These are phyloP conservation scores for Penicillium corylophilum DNA, from an alignment of 2,329 filamentous ascomycete genomes.

Conservation along the genomic window DNA sequence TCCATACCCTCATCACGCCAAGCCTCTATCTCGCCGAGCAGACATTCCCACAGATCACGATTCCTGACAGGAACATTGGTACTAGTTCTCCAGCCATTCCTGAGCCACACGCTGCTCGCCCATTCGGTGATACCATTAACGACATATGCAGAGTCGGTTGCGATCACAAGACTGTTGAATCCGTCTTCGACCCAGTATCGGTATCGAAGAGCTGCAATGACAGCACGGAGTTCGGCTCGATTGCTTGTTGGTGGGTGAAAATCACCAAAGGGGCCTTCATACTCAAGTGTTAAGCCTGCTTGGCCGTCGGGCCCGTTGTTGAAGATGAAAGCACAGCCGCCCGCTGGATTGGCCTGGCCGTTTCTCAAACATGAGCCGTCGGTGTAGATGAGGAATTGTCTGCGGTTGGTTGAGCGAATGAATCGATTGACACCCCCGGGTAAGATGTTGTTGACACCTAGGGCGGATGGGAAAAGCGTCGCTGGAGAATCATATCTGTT, in stretches of 20 bases:
- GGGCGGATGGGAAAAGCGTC: no score
- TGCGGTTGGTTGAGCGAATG: no score
- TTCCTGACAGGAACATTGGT: conserved; percentile 46
- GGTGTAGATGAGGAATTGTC: no score
- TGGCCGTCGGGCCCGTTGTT: neutral
- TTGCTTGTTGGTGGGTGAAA: conserved; percentile 48
- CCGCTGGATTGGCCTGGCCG: no score
- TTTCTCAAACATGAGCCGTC: no score
- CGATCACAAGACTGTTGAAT: conserved; percentile 49
- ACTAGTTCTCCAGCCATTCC: conserved; percentile 47
- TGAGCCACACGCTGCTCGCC: conserved; percentile 47
- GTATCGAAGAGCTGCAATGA: conserved; percentile 51
- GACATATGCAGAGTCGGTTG: conserved; percentile 56
- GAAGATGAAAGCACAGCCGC: no score
- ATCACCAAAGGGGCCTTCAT: conserved; percentile 44
- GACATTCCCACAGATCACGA: conserved; percentile 52
- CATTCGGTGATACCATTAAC: conserved; percentile 48
- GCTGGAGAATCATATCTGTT: no score
- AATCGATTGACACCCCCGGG: no score
- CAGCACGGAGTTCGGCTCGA: conserved; percentile 57
- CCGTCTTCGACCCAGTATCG: conserved; percentile 47
- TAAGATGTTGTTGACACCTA: no score
- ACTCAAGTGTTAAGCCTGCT: conserved; percentile 42
- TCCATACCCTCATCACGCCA: conserved; percentile 27
- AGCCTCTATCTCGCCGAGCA: conserved; percentile 46